Evolutionary conservation across 257 asterid species (phyloP).

Genomic region (Capsicum pubescens): DNA sequence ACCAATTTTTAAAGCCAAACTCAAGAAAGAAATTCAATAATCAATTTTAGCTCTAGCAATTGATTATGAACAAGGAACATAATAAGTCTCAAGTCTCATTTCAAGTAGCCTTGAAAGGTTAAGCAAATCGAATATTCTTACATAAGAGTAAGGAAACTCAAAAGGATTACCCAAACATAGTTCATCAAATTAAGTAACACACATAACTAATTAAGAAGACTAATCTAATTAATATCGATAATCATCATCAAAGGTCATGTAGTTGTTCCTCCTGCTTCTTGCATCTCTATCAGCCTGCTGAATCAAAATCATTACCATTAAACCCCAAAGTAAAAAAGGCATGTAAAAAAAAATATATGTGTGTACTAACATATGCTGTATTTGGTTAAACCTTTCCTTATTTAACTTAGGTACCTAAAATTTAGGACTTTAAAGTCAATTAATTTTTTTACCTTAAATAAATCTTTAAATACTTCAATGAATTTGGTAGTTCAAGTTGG

Average conservation of each 20-base stretch:
- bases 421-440: no score
- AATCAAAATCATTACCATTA: not conserved
- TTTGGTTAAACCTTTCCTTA: no score
- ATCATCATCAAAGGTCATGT: conserved; percentile 62
- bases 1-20: no score
- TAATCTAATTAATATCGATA: conserved; percentile 47
- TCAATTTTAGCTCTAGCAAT: no score
- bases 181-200: conserved; percentile 5
- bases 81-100: not conserved
- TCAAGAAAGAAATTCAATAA: no score
- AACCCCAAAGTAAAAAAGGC: not conserved
- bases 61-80: no score
- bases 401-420: no score
- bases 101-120: not conserved
- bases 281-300: conserved; percentile 83
- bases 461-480: no score
- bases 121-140: conserved; percentile 5
- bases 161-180: not conserved
- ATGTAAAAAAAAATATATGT: not conserved
- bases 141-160: not conserved
- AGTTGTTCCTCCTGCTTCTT: conserved; percentile 73
- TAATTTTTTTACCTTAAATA: no score
- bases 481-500: no score
- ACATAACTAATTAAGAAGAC: not conserved
- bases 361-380: not conserved